phyloP scores from a whole-genome alignment of 768 basidiomycete genomes.

The Dentipellis sp. region DNA sequence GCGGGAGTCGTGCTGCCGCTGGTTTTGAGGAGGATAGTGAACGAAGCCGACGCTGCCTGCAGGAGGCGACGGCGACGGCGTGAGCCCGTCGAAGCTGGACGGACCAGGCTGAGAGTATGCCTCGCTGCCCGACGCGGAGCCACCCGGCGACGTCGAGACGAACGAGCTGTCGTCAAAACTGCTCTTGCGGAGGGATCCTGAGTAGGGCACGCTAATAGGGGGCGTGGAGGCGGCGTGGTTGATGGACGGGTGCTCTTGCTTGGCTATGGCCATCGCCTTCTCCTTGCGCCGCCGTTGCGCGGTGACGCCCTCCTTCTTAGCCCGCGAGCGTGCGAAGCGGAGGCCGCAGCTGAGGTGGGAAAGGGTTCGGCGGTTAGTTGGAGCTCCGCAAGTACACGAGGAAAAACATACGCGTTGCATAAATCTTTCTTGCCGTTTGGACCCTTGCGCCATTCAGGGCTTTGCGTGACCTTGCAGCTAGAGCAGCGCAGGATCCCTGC shows the following conservation, averaged over 20 bases:
- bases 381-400: conserved; percentile 9
- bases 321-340: conserved; percentile 78
- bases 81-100: conserved; percentile 31
- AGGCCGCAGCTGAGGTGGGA: conserved; percentile 57
- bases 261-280: conserved; percentile 28
- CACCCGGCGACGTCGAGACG: conserved; percentile 36
- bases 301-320: conserved; percentile 74
- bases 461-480: conserved; percentile 72
- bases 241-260: conserved; percentile 13
- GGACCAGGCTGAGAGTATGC: conserved; percentile 29
- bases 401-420: conserved; percentile 75
- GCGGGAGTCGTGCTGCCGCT: conserved; percentile 20
- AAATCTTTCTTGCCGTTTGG: conserved; percentile 86
- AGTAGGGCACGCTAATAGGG: conserved; percentile 35
- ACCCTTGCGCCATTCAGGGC: conserved; percentile 90
- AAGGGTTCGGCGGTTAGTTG: conserved; percentile 12
- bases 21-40: conserved; percentile 37
- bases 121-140: conserved; percentile 50
- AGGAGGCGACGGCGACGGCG: conserved; percentile 62
- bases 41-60: conserved; percentile 44
- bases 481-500: conserved; percentile 64
- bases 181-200: conserved; percentile 32
- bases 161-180: conserved; percentile 40
- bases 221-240: conserved; percentile 20
- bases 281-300: conserved; percentile 60